Conservation (phyloP, 345 rosid genomes). For the Abelmoschus esculentus region DNA sequence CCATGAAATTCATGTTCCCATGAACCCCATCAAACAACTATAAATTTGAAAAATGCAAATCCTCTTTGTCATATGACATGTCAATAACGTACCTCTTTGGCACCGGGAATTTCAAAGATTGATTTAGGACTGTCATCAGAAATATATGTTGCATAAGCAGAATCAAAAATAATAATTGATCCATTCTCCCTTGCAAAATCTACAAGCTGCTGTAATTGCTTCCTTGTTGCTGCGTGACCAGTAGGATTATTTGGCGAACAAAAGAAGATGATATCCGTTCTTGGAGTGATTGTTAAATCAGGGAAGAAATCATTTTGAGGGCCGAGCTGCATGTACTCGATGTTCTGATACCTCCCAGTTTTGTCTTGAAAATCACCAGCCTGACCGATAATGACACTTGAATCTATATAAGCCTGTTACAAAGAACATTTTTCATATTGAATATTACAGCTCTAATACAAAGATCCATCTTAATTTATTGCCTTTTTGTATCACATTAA, state of each 20-base stretch:
- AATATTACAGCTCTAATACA: neutral
- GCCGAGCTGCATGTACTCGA: conserved; percentile 59
- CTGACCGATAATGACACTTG: conserved; percentile 73
- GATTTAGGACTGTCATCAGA: conserved; percentile 61
- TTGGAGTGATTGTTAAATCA: conserved; percentile 37
- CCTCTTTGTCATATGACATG: neutral
- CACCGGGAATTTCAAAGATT: conserved; percentile 87
- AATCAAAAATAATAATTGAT: conserved; percentile 60
- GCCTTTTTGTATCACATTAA: no score
- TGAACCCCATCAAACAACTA: neutral
- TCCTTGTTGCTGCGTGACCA: conserved; percentile 56
- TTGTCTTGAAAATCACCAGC: conserved; percentile 46
- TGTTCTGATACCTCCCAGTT: conserved; percentile 47
- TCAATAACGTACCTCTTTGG: conserved; percentile 51
- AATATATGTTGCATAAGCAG: conserved; percentile 73
- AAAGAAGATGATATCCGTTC: conserved; percentile 79
- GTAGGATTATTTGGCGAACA: conserved; percentile 96
- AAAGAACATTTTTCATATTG: conserved; percentile 1
- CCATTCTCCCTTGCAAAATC: conserved; percentile 70
- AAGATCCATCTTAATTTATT: neutral
- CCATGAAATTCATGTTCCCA: neutral
- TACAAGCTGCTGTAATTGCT: conserved; percentile 54
- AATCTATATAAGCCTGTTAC: conserved; percentile 63
- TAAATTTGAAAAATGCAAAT: neutral
- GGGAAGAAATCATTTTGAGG: conserved; percentile 65